These are phyloP conservation scores for Trichoderma sp. DNA, from an alignment of 2,329 filamentous ascomycete species.

Conservation along the genomic window DNA sequence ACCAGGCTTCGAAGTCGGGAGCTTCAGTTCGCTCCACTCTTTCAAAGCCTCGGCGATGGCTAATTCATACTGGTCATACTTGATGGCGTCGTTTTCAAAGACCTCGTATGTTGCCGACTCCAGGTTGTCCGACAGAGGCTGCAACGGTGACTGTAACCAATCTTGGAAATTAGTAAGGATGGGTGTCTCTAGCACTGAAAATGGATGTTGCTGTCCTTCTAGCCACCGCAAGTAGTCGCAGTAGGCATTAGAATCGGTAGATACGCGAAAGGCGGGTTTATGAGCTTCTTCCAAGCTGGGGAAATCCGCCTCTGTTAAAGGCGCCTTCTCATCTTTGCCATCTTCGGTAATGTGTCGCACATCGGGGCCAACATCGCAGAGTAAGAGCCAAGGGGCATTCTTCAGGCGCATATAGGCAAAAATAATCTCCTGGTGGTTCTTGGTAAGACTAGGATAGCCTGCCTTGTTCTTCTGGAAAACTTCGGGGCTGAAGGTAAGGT, in stretches of 20 bases:
- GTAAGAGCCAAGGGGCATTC: conserved; percentile 58
- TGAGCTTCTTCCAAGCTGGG: conserved; percentile 70
- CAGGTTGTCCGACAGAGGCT: conserved; percentile 92
- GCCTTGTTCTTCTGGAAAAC: conserved; percentile 59
- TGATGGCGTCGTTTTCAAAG: conserved; percentile 96
- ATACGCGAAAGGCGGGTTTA: conserved; percentile 29
- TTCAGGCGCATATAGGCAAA: conserved; percentile 63
- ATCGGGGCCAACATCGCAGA: conserved; percentile 59
- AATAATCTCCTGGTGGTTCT: conserved; percentile 59
- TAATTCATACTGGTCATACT: conserved; percentile 92
- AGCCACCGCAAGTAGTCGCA: conserved; percentile 81
- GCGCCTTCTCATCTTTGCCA: conserved; percentile 30
- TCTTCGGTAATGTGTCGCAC: conserved; percentile 31
- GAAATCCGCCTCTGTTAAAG: conserved; percentile 51
- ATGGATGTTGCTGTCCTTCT: conserved; percentile 72
- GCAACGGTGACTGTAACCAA: conserved; percentile 90
- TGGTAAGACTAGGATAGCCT: conserved; percentile 60
- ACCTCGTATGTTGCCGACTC: conserved; percentile 98
- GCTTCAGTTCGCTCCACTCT: conserved; percentile 71
- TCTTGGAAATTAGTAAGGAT: conserved; percentile 70
- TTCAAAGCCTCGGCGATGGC: conserved; percentile 76
- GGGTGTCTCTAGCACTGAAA: conserved; percentile 48
- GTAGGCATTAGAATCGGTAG: conserved; percentile 43
- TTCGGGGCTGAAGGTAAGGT: conserved; percentile 52
- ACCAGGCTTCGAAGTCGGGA: conserved; percentile 67